Evolutionary conservation across 2,329 filamentous ascomycete genomes (phyloP), one percentile per base, ranked within the genome.

Genomic region (Apiospora koreana): DNA sequence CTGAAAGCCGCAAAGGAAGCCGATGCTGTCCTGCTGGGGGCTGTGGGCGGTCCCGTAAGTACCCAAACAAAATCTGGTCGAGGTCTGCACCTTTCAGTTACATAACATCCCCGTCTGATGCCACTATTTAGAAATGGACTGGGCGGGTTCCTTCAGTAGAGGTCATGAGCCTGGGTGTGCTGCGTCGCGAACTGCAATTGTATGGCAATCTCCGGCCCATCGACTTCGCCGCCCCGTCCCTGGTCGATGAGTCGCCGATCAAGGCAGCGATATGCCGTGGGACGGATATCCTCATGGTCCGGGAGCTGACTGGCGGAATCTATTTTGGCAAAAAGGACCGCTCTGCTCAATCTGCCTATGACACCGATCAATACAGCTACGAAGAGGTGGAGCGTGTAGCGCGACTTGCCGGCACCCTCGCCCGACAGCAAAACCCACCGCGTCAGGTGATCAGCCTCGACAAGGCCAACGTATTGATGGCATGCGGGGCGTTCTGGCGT

Each of bases 241-340:
- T 94, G 58, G 87, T 92, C 75, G 86, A 92, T 43, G 86, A 85
- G 75, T 93, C 92, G 14, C 91, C 92, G 0, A 86, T 94, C 71
- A 93, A 93, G 79, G 87, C 89, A 68, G 87, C 91, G 12, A 84
- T 93, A 72, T 92, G 91, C 81, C 83, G 86, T 65, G 90, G 89
- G 73, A 89, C 90, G 71, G 90, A 94, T 83, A 93, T 94, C 85
- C 93, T 89, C 83, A 92, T 94, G 81, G 88, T 94, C 76, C 90
- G 92, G 54, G 92, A 94, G 78, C 82, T 94, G 70, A 94, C 92
- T 0, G 91, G 92, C 10, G 92, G 92, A 25, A 93, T 94, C 80
- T 94, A 94, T 84, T 94, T 94, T 79, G 92, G 92, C 31, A 90
- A 93, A 21, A 85, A 91, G 66, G 91, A 94, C 74, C 88, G 80